These are phyloP conservation scores for Dovyalis caffra DNA, from an alignment of 345 rosid species.

Conservation along the genomic window DNA sequence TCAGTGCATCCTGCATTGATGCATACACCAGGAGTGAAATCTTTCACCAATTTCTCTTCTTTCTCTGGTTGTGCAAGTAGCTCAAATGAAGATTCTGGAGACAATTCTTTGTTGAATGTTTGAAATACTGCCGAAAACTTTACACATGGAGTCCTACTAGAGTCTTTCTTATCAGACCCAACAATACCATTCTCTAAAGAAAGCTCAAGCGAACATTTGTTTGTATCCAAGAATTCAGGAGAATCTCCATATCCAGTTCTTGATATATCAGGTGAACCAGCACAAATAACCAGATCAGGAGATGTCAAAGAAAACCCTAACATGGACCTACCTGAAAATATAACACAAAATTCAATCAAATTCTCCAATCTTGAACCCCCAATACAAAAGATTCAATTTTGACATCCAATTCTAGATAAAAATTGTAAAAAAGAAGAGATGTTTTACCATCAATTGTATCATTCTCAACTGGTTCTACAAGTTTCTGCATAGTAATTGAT, in stretches of 20 bases:
- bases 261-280: slow-evolving; percentile 68
- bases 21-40: slow-evolving; percentile 27
- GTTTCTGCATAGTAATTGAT: slow-evolving; percentile 3
- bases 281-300: slow-evolving; percentile 72
- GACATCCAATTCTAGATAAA: not conserved
- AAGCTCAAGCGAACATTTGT: slow-evolving; percentile 51
- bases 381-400: not conserved
- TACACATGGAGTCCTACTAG: slow-evolving; percentile 44
- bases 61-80: slow-evolving; percentile 43
- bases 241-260: slow-evolving; percentile 38
- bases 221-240: slow-evolving; percentile 38
- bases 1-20: slow-evolving; percentile 45
- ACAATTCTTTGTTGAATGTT: slow-evolving; percentile 48
- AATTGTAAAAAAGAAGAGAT: not conserved
- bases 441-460: slow-evolving; percentile 21
- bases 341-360: not conserved
- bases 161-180: slow-evolving; percentile 28
- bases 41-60: slow-evolving; percentile 18
- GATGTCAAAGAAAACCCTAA: slow-evolving; percentile 64
- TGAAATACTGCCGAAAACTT: slow-evolving; percentile 66
- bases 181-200: slow-evolving; percentile 76
- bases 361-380: not conserved
- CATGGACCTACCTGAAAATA: slow-evolving; percentile 51
- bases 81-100: slow-evolving; percentile 86
- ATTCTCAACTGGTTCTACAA: slow-evolving; percentile 3